phyloP scores from a whole-genome alignment of 2,329 filamentous ascomycete genomes.

The Monosporascus sp. region DNA sequence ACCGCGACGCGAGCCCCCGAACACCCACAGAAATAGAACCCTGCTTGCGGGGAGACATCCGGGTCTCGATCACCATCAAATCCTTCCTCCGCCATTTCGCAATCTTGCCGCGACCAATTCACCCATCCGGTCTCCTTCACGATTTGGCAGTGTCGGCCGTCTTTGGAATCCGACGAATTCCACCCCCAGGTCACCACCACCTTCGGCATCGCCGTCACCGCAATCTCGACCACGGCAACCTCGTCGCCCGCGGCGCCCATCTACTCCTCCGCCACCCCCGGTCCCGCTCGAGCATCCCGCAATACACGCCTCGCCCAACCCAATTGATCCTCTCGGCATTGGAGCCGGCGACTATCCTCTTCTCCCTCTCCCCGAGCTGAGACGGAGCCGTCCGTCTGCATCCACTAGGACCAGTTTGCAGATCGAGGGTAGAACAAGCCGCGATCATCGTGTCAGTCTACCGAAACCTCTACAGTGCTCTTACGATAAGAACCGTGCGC shows the following conservation, averaged over 20 bases:
- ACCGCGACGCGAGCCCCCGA: not conserved
- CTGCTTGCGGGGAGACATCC: constrained; percentile 11
- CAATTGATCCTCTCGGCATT: constrained; percentile 31
- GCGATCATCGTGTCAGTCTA: constrained; percentile 46
- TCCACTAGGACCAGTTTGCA: constrained; percentile 45
- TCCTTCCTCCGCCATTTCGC: constrained; percentile 38
- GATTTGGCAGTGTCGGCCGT: constrained; percentile 39
- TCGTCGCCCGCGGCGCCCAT: constrained; percentile 42
- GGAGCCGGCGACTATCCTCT: constrained; percentile 45
- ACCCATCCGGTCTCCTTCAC: constrained; percentile 30
- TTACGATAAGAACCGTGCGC: constrained; percentile 43
- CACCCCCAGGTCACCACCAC: constrained; percentile 38
- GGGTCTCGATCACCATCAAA: constrained; percentile 12
- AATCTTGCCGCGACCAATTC: constrained; percentile 29
- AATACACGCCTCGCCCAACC: constrained; percentile 32
- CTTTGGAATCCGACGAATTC: constrained; percentile 60
- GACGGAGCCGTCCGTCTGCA: constrained; percentile 37
- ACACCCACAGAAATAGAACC: constrained; percentile 15
- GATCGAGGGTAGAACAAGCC: constrained; percentile 40
- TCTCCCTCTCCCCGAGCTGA: constrained; percentile 45
- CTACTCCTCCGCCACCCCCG: constrained; percentile 48
- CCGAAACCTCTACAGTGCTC: constrained; percentile 50
- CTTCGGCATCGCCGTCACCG: constrained; percentile 6
- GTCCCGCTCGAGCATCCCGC: constrained; percentile 44
- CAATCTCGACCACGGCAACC: constrained; percentile 17